phyloP scores from a whole-genome alignment of 208 protist genomes.

The Blechomonas ayalai region DNA sequence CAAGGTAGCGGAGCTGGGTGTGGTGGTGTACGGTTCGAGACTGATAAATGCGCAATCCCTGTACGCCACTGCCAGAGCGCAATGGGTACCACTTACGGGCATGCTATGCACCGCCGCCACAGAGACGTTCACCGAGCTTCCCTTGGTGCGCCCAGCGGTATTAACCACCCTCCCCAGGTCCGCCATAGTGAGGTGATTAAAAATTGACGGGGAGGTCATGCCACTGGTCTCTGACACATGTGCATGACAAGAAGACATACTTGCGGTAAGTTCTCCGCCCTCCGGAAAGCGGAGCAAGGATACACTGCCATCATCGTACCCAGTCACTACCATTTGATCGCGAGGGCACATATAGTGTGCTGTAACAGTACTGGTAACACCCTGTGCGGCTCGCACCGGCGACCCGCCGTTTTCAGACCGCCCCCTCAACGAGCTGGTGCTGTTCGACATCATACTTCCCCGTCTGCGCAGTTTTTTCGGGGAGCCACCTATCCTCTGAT shows the following conservation, averaged over 20 bases:
- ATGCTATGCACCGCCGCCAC: conserved; percentile 16
- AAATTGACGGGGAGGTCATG: neutral
- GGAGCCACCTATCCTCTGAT: too few species aligned
- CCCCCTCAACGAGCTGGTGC: neutral
- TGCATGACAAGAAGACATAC: neutral
- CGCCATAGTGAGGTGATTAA: neutral
- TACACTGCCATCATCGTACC: conserved; percentile 28
- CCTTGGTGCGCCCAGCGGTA: conserved; percentile 1
- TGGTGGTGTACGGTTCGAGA: neutral
- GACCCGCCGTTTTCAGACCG: neutral
- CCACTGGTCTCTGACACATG: neutral
- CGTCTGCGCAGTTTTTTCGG: neutral
- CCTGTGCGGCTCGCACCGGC: neutral
- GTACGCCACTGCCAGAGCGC: conserved; percentile 20
- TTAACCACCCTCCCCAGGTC: conserved; percentile 1
- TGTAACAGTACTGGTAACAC: conserved; percentile 6
- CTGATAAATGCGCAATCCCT: conserved; percentile 10
- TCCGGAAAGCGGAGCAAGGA: conserved; percentile 8
- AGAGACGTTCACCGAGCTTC: conserved; percentile 3
- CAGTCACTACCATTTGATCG: conserved; percentile 8
- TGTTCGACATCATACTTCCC: neutral
- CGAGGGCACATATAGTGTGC: conserved; percentile 3
- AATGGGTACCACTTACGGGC: conserved; percentile 4
- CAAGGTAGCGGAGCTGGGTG: neutral
- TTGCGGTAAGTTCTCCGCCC: neutral